Evolutionary conservation across 2,329 filamentous ascomycete genomes (phyloP), one percentile per base, ranked within the genome.

Genomic region (Alternaria angustiovoidea): DNA sequence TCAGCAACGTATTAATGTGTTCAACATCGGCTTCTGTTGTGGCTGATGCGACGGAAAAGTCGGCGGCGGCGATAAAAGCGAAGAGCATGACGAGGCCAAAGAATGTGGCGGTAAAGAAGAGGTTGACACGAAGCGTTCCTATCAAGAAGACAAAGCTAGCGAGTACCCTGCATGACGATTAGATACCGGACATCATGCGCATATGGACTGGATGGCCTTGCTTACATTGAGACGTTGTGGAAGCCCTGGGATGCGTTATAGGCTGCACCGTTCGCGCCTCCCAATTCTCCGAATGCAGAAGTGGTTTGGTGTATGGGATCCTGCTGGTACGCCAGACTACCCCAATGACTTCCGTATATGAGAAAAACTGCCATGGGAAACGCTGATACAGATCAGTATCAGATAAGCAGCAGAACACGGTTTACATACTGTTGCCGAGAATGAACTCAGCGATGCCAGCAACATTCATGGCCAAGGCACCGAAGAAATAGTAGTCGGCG

Each of bases 401-500:
- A 26, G 4, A 2, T 26, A 11, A 2, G 30, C n/a, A 12, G 7
- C n/a, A 1, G 12, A 8, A 14, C 5, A 28, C 4, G 20, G 5
- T 6, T 5, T 8, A 39, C 3, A 7, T 59, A 70, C 67, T 67
- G 43, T 70, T 70, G 24, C 67, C 67, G 2, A 70, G 59, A 3
- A 70, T 57, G 7, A 70, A 70, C 30, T 70, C 67, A 1, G 66
- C 66, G 7, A 70, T 62, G 24, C 67, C 67, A 6, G 67, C 67
- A 7, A 70, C 9, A 12, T 62, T 63, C 67, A 70, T 67, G 18
- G 66, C 67, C 9, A 70, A 60, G 8, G 57, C 61, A 1, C 67
- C 67, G n/a, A 70, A 68, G 54, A 68, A 70, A 38, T 70, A 70
- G 26, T 68, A 70, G 42, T 68, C 64, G 18, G 62, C 67, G n/a